These are phyloP conservation scores for Fusarium marasasianum DNA, from an alignment of 2,329 filamentous ascomycete species.

Conservation along the genomic window DNA sequence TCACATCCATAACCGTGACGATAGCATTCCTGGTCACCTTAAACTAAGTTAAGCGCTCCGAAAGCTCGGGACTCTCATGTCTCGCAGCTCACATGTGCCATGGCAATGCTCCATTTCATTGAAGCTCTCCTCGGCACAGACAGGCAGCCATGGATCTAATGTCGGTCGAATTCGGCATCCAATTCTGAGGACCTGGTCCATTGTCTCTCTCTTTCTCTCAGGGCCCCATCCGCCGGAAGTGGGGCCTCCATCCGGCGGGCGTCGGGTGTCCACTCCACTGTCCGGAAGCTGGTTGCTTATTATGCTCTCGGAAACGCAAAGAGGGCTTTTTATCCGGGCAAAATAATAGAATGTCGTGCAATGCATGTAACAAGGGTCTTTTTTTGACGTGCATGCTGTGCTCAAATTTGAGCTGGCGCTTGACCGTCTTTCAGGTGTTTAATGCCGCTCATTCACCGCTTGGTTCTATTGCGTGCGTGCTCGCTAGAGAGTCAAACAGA, in stretches of 20 bases:
- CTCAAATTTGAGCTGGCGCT: conserved; percentile 19
- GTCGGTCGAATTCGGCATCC: not conserved
- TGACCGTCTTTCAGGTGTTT: conserved; percentile 33
- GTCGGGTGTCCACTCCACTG: not conserved
- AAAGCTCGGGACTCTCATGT: not conserved
- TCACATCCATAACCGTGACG: not conserved
- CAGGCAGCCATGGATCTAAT: not conserved
- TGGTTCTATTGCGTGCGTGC: conserved; percentile 9
- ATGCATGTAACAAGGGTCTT: conserved; percentile 31
- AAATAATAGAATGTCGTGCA: not conserved
- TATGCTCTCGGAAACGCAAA: conserved; percentile 23
- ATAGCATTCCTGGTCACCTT: not conserved
- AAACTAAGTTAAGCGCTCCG: not conserved
- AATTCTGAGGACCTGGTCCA: not conserved
- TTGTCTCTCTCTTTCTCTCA: not conserved
- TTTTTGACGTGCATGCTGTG: not conserved
- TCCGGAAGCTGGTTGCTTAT: not conserved
- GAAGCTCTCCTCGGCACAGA: not conserved
- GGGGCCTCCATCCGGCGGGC: not conserved
- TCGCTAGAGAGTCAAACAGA: not conserved
- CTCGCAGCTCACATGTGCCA: not conserved
- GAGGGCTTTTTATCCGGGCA: not conserved
- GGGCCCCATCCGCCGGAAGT: not conserved
- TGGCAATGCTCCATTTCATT: not conserved
- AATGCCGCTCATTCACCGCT: conserved; percentile 31